Base-by-base conservation (phyloP, 495 filamentous ascomycete genomes). In the Penicillium daleae region DNA sequence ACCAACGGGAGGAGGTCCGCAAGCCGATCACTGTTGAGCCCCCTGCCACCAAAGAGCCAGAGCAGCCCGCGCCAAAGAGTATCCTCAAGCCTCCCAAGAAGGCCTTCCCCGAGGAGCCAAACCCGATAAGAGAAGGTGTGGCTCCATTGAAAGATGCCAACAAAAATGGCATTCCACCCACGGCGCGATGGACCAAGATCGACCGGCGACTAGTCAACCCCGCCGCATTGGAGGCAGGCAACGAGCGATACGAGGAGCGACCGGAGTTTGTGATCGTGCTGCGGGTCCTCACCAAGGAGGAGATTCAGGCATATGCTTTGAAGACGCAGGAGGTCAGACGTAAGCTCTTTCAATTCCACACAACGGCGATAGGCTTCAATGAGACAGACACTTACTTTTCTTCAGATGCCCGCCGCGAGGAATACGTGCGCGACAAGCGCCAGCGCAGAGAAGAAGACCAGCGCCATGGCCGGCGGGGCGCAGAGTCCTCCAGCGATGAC, bases 111-210 rank as follows among this genome's bases (percentile, higher is more conserved):
- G 92, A 95, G 66, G 86, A 96, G 32, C 82, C 85, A 0, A 85
- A 89, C 55, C 86, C 89, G 1, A 84, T 93, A n/a, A 80, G 92
- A 27, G 92, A 96, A 69, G 92, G 92, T n/a, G 92, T 95, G 15
- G 90, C 91, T 4, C 92, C 92, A 17, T 83, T 93, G 69, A 95
- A 94, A 74, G 91, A 93, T 56, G 87, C 90, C 52, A 74, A 80
- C 59, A 89, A 91, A 74, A 80, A 87, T 63, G 86, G 87, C 24
- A 90, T 94, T 57, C 92, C 92, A 6, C 79, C 87, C 0, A 89
- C 87, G 35, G 92, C 92, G 4, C 83, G 91, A 48, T 96, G 92
- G 92, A 96, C 92, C 40, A 96, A 93, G 80, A 90, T 96, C 69
- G 89, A 88, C 73, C 85, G 92, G 29, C 84, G 87, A 56, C 81